Conservation (phyloP, 345 rosid genomes). For the Moricandia moricandioides region DNA sequence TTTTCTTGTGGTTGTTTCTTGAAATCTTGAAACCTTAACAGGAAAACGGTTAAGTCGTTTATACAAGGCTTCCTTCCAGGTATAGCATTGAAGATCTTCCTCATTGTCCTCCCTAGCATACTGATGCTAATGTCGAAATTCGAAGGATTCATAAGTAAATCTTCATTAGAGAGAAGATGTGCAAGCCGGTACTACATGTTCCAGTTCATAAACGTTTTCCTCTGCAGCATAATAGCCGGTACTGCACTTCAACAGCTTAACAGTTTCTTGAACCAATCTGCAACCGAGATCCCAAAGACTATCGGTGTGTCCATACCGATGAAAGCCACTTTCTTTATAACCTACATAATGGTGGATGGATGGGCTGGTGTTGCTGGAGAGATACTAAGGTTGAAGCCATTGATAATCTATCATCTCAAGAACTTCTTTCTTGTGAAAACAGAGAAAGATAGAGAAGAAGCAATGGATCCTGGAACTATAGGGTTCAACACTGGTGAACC, state of each 20-base stretch:
- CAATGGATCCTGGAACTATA: conserved; percentile 94
- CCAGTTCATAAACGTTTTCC: conserved; percentile 89
- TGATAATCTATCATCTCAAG: conserved; percentile 78
- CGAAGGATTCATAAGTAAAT: conserved; percentile 79
- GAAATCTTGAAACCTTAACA: conserved; percentile 32
- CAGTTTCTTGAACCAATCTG: conserved; percentile 79
- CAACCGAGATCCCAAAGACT: conserved; percentile 81
- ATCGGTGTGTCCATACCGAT: conserved; percentile 87
- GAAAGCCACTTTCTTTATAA: conserved; percentile 97
- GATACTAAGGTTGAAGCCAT: conserved; percentile 74
- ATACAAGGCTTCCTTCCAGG: conserved; percentile 98
- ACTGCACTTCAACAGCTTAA: conserved; percentile 93
- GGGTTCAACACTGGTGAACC: conserved; percentile 94
- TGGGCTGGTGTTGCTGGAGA: conserved; percentile 99
- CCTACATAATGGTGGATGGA: conserved; percentile 94
- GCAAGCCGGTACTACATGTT: conserved; percentile 77
- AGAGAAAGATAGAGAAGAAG: conserved; percentile 88
- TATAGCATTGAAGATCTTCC: conserved; percentile 86
- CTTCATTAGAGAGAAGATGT: conserved; percentile 78
- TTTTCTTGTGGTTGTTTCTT: not conserved
- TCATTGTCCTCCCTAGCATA: conserved; percentile 74
- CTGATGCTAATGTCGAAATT: conserved; percentile 94
- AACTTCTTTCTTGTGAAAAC: conserved; percentile 85
- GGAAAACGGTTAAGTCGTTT: conserved; percentile 70
- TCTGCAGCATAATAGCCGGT: conserved; percentile 87